Base-by-base conservation (phyloP, 495 filamentous ascomycete genomes). In the Lepidopterella palustris region DNA sequence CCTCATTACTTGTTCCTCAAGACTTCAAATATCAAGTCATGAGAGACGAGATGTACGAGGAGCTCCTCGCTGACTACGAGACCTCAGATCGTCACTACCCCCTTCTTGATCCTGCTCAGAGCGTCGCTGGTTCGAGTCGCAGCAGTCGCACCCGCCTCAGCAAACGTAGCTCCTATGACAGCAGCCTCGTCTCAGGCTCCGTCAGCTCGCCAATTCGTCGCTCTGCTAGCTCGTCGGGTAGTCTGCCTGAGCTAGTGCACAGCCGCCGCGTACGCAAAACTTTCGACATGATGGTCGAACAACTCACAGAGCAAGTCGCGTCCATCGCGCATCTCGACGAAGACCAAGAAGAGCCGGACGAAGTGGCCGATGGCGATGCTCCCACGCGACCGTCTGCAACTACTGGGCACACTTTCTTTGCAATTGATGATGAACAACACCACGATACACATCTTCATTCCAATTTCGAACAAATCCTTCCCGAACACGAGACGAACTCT, bases 91-190 rank as follows among this genome's bases (percentile, higher is more conserved):
- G 73, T 4, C 74, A 78, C 55, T 77, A 59, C 74, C 61, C 73
- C 69, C 40, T 75, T 74, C 40, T 75, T 28, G 66, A 72, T 69
- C 45, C 60, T 4, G 57, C 31, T 21, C 73, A 73, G 51, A 69
- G 71, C 29, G 68, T 72, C 32, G 71, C 74, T 28, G 67, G 74
- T 11, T 70, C 74, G 0, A 74, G 72, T 23, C 73, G 78, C 27
- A 82, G 77, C 66, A 82, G 78, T 69, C 77, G 76, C 55, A 79
- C 80, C 3, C 80, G 76, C 5, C 79, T 81, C 48, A 84, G 80
- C 75, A 83, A 82, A 54, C 79, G 76, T 61, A 80, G 78, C 64
- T 83, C 80, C 26, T 77, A 82, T 53, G 81, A 82, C 61, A 83
- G 80, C 65, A 71, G 82, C 32, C 76, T 80, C 45, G 64, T 78